phyloP scores from a whole-genome alignment of 805 yeast genomes.

The Clavispora fructus region DNA sequence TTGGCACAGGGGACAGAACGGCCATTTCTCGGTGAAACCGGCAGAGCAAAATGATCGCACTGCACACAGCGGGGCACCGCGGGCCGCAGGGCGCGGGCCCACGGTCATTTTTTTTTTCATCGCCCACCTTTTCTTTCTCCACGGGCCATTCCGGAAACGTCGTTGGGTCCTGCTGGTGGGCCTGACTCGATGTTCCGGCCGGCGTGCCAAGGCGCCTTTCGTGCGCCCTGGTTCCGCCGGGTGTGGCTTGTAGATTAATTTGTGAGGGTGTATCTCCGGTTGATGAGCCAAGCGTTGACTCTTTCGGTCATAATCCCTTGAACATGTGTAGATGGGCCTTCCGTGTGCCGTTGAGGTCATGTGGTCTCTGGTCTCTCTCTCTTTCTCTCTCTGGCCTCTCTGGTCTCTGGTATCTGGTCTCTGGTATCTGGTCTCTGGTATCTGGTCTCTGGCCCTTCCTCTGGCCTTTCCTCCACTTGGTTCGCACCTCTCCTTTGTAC shows the following conservation, averaged over 20 bases:
- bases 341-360: too few relatives aligned
- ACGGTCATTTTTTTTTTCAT: background rate
- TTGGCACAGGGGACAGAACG: background rate
- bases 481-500: too few relatives aligned
- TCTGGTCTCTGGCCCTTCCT: background rate
- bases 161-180: conserved; percentile 15
- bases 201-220: conserved; percentile 5
- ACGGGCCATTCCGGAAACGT: conserved; percentile 15
- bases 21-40: background rate
- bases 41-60: background rate
- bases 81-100: background rate
- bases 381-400: too few relatives aligned
- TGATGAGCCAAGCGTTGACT: conserved; percentile 40
- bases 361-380: too few relatives aligned
- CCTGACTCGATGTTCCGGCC: conserved; percentile 9
- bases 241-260: conserved; percentile 12
- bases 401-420: too few relatives aligned
- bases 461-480: too few relatives aligned
- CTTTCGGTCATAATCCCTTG: conserved; percentile 50
- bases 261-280: conserved; percentile 48
- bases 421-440: background rate
- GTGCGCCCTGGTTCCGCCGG: conserved; percentile 10
- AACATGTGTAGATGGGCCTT: conserved; percentile 22
- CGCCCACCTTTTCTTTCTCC: conserved; percentile 1
- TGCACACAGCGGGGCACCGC: background rate